Conservation (phyloP, 495 filamentous ascomycete genomes). For the Penicillium taxi region DNA sequence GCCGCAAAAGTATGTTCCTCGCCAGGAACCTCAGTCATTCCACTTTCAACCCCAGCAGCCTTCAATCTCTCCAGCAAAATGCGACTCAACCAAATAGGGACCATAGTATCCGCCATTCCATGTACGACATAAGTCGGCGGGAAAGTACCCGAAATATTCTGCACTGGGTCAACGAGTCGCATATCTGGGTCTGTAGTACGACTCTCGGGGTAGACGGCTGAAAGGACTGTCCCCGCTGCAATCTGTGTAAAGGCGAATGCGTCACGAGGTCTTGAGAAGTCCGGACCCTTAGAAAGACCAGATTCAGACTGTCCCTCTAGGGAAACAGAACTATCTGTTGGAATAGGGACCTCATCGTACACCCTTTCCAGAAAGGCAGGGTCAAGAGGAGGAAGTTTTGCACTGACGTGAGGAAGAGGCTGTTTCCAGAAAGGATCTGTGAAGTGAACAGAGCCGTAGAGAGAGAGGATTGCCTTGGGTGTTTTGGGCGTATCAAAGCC, state of each 20-base stretch:
- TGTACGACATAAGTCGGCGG: conserved; percentile 30
- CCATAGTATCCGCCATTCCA: conserved; percentile 23
- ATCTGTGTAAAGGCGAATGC: conserved; percentile 32
- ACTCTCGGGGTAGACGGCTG: conserved; percentile 17
- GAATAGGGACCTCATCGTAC: conserved; percentile 23
- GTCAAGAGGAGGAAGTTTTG: conserved; percentile 16
- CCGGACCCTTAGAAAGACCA: conserved; percentile 14
- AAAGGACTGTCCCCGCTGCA: conserved; percentile 21
- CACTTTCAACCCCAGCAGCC: conserved; percentile 19
- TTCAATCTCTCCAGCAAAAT: conserved; percentile 13
- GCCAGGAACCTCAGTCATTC: conserved; percentile 27
- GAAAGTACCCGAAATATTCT: conserved; percentile 12
- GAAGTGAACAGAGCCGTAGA: conserved; percentile 33
- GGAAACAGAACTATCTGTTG: conserved; percentile 24
- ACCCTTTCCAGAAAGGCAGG: conserved; percentile 16
- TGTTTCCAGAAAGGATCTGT: conserved; percentile 44
- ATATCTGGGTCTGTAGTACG: conserved; percentile 6
- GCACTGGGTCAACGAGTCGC: conserved; percentile 21
- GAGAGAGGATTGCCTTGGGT: conserved; percentile 24
- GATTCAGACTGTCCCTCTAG: conserved; percentile 25
- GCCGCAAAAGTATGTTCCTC: conserved; percentile 33
- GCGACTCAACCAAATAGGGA: conserved; percentile 22
- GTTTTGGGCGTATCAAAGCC: conserved; percentile 21
- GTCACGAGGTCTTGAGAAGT: conserved; percentile 26
- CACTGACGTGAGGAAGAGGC: conserved; percentile 58